A percentile compares a stretch with the other conserved stretches of the same genome.
These are phyloP conservation scores for Eucalyptus rudis DNA, from an alignment of 345 rosid genomes.

Conservation along the genomic window DNA sequence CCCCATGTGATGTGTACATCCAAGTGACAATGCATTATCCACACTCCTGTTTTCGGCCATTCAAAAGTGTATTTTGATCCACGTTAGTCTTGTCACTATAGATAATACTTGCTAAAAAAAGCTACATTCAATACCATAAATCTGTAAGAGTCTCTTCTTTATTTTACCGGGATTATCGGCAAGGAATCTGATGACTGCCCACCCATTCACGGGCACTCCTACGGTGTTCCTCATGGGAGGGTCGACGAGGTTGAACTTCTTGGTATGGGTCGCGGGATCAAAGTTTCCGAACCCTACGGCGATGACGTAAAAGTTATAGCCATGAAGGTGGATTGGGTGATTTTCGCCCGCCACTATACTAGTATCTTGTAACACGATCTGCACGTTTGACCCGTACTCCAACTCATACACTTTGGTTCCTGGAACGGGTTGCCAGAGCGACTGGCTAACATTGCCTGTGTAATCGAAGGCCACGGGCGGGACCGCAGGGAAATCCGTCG, in stretches of 20 bases:
- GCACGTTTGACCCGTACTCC: constrained; percentile 59
- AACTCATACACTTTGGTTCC: constrained; percentile 62
- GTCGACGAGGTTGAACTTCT: constrained; percentile 71
- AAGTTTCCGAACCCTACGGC: constrained; percentile 88
- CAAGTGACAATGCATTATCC: constrained; percentile 95
- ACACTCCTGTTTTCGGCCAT: constrained; percentile 18
- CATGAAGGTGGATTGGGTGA: constrained; percentile 87
- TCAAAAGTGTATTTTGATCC: not conserved
- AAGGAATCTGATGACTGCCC: constrained; percentile 84
- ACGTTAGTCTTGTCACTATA: not conserved
- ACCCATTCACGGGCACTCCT: constrained; percentile 65
- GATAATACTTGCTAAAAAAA: not conserved
- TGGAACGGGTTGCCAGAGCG: constrained; percentile 48
- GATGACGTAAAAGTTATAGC: constrained; percentile 74
- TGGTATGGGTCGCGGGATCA: constrained; percentile 36
- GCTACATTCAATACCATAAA: no score
- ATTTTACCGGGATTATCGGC: constrained; percentile 69
- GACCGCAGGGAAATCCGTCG: constrained; percentile 59
- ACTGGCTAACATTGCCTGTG: constrained; percentile 61
- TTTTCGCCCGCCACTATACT: constrained; percentile 66
- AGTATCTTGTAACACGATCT: constrained; percentile 72
- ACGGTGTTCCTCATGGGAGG: constrained; percentile 83
- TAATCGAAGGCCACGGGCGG: constrained; percentile 66
- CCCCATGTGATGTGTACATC: constrained; percentile 92
- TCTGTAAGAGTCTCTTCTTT: not conserved